These are phyloP conservation scores for Fusarium camptoceras DNA, from an alignment of 2,329 filamentous ascomycete species.

Conservation along the genomic window DNA sequence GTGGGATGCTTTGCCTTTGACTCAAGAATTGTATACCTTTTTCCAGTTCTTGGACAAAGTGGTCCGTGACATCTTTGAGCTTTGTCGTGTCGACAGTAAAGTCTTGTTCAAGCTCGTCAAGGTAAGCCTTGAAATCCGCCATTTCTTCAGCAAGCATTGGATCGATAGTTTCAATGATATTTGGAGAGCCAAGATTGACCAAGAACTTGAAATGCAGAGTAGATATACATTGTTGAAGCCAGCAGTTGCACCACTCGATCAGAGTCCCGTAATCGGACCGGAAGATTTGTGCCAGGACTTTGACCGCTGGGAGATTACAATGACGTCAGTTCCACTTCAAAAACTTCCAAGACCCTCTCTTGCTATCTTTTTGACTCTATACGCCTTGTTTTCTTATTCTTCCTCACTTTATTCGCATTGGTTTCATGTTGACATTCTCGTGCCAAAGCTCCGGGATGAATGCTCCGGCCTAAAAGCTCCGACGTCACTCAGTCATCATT, in stretches of 20 bases:
- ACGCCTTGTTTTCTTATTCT: not conserved
- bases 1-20: too few species aligned
- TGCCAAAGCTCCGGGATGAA: not conserved
- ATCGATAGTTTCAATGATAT: not conserved
- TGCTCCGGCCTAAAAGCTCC: not conserved
- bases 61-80: conserved; percentile 11
- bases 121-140: not conserved
- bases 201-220: not conserved
- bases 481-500: not conserved
- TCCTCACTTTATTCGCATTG: not conserved
- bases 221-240: not conserved
- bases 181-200: not conserved
- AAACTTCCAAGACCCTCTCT: not conserved
- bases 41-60: conserved; percentile 5
- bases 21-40: too few species aligned
- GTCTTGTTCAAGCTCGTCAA: not conserved
- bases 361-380: not conserved
- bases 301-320: not conserved
- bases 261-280: not conserved
- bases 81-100: conserved; percentile 10
- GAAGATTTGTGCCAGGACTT: not conserved
- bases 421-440: not conserved
- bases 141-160: not conserved
- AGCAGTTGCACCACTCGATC: not conserved
- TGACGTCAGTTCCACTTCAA: conserved; percentile 9